Base-by-base conservation (phyloP, 345 rosid species). In the Lepidium africanum region DNA sequence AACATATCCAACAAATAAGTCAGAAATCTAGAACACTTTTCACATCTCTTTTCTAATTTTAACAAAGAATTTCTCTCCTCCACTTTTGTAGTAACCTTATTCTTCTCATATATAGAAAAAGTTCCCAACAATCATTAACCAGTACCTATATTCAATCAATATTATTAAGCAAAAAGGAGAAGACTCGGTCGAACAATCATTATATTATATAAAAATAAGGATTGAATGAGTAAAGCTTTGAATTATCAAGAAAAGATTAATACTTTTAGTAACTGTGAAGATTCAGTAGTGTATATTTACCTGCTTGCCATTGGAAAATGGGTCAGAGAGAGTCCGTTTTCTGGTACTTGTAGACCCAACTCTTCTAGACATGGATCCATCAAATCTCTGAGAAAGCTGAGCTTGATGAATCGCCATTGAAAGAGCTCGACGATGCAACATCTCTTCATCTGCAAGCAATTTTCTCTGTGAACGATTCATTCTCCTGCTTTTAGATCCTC, bases 321-420 rank as follows among this genome's bases (percentile, higher is more conserved):
- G 89, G 74, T 90, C 96, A 69, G 93, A 58, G 52, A 78, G 83
- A 32, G 77, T 78, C 39, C 83, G 81, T 66, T 92, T 79, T 41
- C 72, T 58, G 13, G 96, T 85, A 75, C 91, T 88, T 9, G 97
- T 86, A 59, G 92, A 85, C 72, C 96, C 88, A 67, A 84, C 82
- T 65, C 97, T 82, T 65, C 97, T 81, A 12, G 99, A 94, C 92
- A 94, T 90, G 85, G 99, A 94, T 80, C 99, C 97, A 5, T 94
- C 97, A 38, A 88, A 88, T 79, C 99, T 79, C 83, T 87, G 99
- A 63, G 99, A 94, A 76, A 85, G 74, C 49, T 84, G 91, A 63
- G 86, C 87, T 76, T 93, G 98, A 17, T 90, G 95, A 70, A 88
- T 80, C 33, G 90, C 99, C 99, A 90, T 87, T 21, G 99, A 94